Conservation (phyloP, 1,284 basidiomycete species). For the Moesziomyces sp. region DNA sequence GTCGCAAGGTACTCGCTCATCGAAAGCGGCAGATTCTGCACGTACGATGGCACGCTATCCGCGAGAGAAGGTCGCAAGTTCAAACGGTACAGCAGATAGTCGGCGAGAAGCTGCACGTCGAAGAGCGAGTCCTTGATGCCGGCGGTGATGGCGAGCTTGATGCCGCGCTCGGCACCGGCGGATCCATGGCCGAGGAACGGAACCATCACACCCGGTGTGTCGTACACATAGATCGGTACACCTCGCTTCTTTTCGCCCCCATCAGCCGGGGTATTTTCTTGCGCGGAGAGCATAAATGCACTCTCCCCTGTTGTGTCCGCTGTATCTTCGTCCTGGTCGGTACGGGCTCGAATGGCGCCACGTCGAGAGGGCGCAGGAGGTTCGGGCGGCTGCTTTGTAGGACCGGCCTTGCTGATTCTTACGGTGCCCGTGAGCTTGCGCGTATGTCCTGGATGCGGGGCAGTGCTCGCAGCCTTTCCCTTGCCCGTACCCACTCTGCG, state of each 20-base stretch:
- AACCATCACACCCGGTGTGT: slow-evolving; percentile 96
- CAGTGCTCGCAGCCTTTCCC: slow-evolving; percentile 87
- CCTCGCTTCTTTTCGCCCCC: slow-evolving; percentile 77
- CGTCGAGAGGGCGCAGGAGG: neutral
- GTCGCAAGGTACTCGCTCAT: slow-evolving; percentile 18
- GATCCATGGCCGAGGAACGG: slow-evolving; percentile 90
- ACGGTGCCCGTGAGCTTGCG: slow-evolving; percentile 66
- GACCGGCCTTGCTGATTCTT: slow-evolving; percentile 56
- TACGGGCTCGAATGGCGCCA: neutral
- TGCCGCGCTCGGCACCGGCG: slow-evolving; percentile 85
- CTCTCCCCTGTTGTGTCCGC: neutral
- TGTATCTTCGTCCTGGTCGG: neutral
- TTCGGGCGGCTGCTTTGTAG: slow-evolving; percentile 29
- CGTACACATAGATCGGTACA: slow-evolving; percentile 91
- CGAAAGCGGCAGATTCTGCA: slow-evolving; percentile 25
- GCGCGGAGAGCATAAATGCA: slow-evolving; percentile 7
- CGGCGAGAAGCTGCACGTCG: slow-evolving; percentile 82
- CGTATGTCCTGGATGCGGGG: slow-evolving; percentile 76
- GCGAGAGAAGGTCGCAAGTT: slow-evolving; percentile 71
- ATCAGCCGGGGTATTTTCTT: slow-evolving; percentile 72
- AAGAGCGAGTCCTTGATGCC: slow-evolving; percentile 95
- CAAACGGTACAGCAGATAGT: slow-evolving; percentile 88
- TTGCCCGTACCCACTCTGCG: slow-evolving; percentile 86
- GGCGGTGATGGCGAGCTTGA: slow-evolving; percentile 92
- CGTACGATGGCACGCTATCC: slow-evolving; percentile 15